phyloP scores from a whole-genome alignment of 495 filamentous ascomycete genomes.

The Podospora australis region DNA sequence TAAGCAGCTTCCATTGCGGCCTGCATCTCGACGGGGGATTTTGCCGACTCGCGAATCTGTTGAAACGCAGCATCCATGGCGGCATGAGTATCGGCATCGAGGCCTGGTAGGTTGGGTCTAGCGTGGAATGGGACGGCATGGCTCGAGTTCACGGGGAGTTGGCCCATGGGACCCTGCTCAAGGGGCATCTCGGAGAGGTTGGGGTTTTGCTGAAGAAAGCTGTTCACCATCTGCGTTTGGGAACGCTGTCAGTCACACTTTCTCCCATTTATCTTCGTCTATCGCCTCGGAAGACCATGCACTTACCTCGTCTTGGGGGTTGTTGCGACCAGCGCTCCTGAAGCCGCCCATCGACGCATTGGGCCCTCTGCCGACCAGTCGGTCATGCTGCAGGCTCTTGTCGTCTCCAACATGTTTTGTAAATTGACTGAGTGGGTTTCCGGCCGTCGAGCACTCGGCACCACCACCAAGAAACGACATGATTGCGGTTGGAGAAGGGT shows the following conservation, averaged over 20 bases:
- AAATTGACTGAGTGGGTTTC: conserved; percentile 94
- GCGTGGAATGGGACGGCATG: conserved; percentile 24
- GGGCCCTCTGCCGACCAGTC: conserved; percentile 66
- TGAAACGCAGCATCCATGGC: conserved; percentile 78
- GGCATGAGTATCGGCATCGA: conserved; percentile 54
- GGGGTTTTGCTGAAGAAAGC: conserved; percentile 71
- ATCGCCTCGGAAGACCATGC: background rate
- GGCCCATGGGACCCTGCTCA: conserved; percentile 32
- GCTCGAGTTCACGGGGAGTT: conserved; percentile 33
- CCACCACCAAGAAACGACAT: conserved; percentile 96
- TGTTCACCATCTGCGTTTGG: conserved; percentile 91
- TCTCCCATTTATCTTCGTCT: background rate
- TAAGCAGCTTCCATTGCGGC: no score
- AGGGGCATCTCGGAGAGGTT: conserved; percentile 38
- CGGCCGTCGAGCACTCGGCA: conserved; percentile 93
- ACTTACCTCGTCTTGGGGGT: conserved; percentile 45
- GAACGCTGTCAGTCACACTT: background rate
- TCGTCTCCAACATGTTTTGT: conserved; percentile 92
- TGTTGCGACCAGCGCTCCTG: conserved; percentile 32
- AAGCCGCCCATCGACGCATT: conserved; percentile 38
- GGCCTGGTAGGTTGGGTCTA: conserved; percentile 32
- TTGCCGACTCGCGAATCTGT: no score
- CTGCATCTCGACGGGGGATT: no score
- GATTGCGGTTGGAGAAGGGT: conserved; percentile 3
- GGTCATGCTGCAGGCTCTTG: conserved; percentile 85